Conservation (phyloP, 2,329 filamentous ascomycete genomes). For the Penicillium sp. region DNA sequence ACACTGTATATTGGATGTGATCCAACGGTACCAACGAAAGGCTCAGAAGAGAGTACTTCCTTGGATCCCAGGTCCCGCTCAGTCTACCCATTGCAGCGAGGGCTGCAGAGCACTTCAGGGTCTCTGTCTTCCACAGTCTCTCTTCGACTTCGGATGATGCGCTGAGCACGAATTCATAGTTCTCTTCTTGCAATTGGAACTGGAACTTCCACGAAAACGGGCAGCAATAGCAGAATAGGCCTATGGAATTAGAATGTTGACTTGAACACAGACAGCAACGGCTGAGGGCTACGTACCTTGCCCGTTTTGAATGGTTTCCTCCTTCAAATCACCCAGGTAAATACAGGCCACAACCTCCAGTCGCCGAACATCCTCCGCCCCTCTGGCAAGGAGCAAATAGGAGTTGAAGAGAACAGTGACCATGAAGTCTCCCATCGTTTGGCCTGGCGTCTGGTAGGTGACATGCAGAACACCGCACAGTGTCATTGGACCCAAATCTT, state of each 20-base stretch:
- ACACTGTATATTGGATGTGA: constrained; percentile 74
- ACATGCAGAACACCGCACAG: constrained; percentile 84
- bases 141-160: constrained; percentile 84
- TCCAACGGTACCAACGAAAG: constrained; percentile 77
- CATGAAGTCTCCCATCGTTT: constrained; percentile 79
- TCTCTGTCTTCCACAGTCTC: constrained; percentile 75
- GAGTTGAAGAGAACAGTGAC: constrained; percentile 83
- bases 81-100: constrained; percentile 59
- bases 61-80: constrained; percentile 36
- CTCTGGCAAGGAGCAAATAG: constrained; percentile 76
- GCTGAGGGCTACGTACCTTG: constrained; percentile 36
- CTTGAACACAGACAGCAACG: background rate
- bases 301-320: constrained; percentile 44
- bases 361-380: constrained; percentile 66
- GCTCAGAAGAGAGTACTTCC: constrained; percentile 54
- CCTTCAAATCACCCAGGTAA: constrained; percentile 56
- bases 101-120: constrained; percentile 60
- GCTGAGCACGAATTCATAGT: constrained; percentile 85
- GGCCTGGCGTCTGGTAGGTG: constrained; percentile 75
- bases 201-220: constrained; percentile 90
- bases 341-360: constrained; percentile 80
- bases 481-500: constrained; percentile 77
- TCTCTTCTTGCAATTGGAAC: constrained; percentile 76
- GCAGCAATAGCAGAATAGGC: constrained; percentile 83
- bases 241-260: constrained; percentile 53